Evolutionary conservation across 1,284 basidiomycete species (phyloP).

Genomic region (Malassezia psittaci): DNA sequence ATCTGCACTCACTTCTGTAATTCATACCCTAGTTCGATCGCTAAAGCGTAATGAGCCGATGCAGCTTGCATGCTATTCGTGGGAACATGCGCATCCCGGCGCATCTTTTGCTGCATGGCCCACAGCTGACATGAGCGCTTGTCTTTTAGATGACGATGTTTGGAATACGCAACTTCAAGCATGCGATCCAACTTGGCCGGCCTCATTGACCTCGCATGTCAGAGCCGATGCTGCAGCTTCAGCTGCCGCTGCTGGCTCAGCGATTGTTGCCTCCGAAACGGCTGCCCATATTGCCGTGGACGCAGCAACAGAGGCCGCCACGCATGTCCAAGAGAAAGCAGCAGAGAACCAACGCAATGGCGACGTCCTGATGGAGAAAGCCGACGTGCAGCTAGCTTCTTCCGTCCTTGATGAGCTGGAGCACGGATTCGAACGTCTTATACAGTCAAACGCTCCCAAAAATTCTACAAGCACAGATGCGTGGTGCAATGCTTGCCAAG

Average conservation of each 20-base stretch:
- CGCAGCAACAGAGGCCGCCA: background rate
- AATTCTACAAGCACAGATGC: background rate
- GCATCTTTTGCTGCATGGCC: background rate
- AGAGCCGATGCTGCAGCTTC: background rate
- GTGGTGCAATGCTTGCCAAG: constrained; percentile 5
- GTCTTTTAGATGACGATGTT: background rate
- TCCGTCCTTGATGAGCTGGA: constrained; percentile 1
- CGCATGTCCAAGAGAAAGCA: background rate
- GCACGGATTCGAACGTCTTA: background rate
- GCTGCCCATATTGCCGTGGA: background rate
- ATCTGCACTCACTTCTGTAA: background rate
- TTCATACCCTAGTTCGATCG: background rate
- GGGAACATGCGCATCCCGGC: constrained; percentile 1
- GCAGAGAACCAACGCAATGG: background rate
- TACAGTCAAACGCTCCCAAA: background rate
- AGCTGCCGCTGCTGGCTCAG: background rate
- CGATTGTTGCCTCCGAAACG: background rate
- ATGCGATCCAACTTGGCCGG: background rate
- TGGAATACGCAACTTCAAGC: background rate
- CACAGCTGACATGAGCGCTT: background rate
- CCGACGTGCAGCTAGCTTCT: background rate
- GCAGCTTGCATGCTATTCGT: constrained; percentile 3
- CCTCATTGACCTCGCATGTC: background rate
- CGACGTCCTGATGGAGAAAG: background rate
- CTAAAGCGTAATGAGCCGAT: background rate